Evolutionary conservation across 768 basidiomycete genomes (phyloP).

Genomic region (Lactarius vividus): DNA sequence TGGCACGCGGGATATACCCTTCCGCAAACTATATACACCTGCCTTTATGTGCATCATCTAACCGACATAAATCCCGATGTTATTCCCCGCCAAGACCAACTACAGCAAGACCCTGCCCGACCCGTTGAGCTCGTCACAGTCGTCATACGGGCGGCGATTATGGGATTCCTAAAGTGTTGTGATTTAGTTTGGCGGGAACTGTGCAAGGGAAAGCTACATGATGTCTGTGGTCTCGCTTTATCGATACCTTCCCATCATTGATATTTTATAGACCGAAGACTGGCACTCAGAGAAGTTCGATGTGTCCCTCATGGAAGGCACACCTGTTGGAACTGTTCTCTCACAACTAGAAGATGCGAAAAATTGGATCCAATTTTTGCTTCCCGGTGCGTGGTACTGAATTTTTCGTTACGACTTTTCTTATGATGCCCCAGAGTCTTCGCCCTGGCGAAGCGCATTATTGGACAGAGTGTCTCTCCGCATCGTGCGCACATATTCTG

Average conservation of each 20-base stretch:
- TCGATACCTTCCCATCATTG: slow-evolving; percentile 20
- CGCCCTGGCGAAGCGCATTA: slow-evolving; percentile 20
- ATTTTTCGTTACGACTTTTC: background rate
- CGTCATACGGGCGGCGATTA: slow-evolving; percentile 63
- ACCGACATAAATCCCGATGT: slow-evolving; percentile 58
- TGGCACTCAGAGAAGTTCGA: slow-evolving; percentile 91
- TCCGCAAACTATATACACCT: slow-evolving; percentile 82
- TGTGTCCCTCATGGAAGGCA: slow-evolving; percentile 64
- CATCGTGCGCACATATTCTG: slow-evolving; percentile 13
- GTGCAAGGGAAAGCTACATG: slow-evolving; percentile 67
- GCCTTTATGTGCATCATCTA: slow-evolving; percentile 68
- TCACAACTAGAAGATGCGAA: slow-evolving; percentile 58
- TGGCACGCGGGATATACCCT: slow-evolving; percentile 86
- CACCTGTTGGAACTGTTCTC: slow-evolving; percentile 53
- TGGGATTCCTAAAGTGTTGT: slow-evolving; percentile 75
- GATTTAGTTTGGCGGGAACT: slow-evolving; percentile 83
- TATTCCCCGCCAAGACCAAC: slow-evolving; percentile 32
- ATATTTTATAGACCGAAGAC: slow-evolving; percentile 64
- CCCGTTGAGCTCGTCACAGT: slow-evolving; percentile 63
- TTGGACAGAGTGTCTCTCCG: slow-evolving; percentile 27
- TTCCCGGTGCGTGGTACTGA: slow-evolving; percentile 11
- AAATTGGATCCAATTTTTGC: slow-evolving; percentile 48
- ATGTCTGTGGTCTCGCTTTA: slow-evolving; percentile 46
- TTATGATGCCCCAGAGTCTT: slow-evolving; percentile 18
- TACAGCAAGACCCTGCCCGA: slow-evolving; percentile 42